phyloP scores from a whole-genome alignment of 2,329 filamentous ascomycete genomes.

The Cladophialophora yegresii region DNA sequence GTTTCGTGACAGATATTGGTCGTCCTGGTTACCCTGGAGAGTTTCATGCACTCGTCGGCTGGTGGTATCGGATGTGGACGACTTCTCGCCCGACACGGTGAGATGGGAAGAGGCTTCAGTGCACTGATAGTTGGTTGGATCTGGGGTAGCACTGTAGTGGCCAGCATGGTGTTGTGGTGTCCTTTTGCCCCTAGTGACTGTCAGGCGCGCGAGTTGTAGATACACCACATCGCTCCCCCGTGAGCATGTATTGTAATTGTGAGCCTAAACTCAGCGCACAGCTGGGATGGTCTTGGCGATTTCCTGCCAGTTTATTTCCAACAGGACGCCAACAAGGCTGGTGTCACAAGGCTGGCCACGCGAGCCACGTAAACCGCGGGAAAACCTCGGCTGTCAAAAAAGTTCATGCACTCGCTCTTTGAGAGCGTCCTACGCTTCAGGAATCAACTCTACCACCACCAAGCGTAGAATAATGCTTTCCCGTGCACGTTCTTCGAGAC shows the following conservation, averaged over 20 bases:
- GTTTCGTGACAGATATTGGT: too few relatives aligned
- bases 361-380: background rate
- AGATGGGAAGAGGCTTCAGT: too few relatives aligned
- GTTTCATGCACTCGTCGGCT: too few relatives aligned
- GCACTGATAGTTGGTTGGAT: background rate
- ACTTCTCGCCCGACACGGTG: too few relatives aligned
- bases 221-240: background rate
- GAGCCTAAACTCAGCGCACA: background rate
- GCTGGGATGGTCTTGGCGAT: background rate
- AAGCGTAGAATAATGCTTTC: constrained; percentile 22
- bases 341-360: background rate
- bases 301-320: background rate
- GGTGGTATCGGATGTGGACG: too few relatives aligned
- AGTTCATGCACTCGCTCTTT: background rate
- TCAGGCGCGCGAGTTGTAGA: background rate
- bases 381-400: constrained; percentile 1
- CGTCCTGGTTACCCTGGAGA: too few relatives aligned
- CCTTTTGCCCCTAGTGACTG: background rate
- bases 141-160: background rate
- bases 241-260: background rate
- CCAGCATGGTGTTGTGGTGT: background rate
- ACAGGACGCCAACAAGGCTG: background rate
- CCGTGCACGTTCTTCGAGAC: constrained; percentile 13
- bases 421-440: background rate
- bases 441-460: background rate